These are phyloP conservation scores for Psilocybe tampanensis DNA, from an alignment of 768 basidiomycete genomes.

Conservation along the genomic window DNA sequence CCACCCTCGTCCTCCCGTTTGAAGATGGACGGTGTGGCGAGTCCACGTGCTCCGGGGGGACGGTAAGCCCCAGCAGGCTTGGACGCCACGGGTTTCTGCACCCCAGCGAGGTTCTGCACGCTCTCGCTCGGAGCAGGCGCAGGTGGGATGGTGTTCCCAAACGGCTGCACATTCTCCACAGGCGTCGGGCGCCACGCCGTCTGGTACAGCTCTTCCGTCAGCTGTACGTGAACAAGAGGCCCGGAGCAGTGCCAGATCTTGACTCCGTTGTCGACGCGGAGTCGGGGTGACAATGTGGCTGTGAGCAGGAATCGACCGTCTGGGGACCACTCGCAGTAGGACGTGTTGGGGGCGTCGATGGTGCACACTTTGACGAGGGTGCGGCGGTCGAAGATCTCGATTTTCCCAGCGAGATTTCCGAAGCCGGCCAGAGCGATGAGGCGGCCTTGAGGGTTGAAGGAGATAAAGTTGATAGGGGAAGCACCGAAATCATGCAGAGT, in stretches of 20 bases:
- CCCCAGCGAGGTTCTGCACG: constrained; percentile 49
- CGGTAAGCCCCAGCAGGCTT: constrained; percentile 89
- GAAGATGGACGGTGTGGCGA: constrained; percentile 85
- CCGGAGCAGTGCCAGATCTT: constrained; percentile 96
- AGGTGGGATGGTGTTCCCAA: constrained; percentile 65
- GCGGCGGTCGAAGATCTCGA: constrained; percentile 90
- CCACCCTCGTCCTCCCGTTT: constrained; percentile 93
- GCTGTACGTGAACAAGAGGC: constrained; percentile 81
- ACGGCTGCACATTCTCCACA: constrained; percentile 64
- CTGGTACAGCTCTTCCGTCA: constrained; percentile 89
- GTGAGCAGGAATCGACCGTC: constrained; percentile 93
- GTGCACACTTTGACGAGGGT: constrained; percentile 75
- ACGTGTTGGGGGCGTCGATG: constrained; percentile 92
- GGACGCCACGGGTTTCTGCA: constrained; percentile 54
- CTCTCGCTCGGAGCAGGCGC: constrained; percentile 68
- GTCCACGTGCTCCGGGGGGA: constrained; percentile 90
- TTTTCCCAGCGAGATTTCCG: constrained; percentile 94
- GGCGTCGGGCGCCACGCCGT: constrained; percentile 78
- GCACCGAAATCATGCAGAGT: constrained; percentile 89
- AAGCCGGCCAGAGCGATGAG: constrained; percentile 92
- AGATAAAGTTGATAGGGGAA: constrained; percentile 88
- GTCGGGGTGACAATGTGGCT: constrained; percentile 91
- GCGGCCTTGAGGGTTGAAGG: constrained; percentile 93
- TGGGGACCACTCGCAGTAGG: constrained; percentile 93
- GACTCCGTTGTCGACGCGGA: constrained; percentile 97